Percentiles rank a stretch among this genome's conserved stretches.
phyloP scores from a whole-genome alignment of 2,329 filamentous ascomycete genomes.

The Metarhizium sp. region DNA sequence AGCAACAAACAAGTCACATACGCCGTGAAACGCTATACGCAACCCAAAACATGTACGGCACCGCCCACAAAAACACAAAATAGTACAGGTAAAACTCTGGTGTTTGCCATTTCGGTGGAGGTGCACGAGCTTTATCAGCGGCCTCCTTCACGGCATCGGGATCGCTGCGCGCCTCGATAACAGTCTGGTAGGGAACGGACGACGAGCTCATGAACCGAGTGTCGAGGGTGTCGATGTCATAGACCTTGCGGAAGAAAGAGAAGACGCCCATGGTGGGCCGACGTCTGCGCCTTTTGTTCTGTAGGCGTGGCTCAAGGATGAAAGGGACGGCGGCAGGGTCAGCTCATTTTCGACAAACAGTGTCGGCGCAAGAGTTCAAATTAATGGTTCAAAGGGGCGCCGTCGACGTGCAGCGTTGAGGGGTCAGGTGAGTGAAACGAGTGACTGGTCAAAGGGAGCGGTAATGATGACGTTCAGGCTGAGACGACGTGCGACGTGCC shows the following conservation, averaged over 20 bases:
- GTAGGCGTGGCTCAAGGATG: neutral
- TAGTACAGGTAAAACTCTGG: constrained; percentile 81
- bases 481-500: too few species aligned
- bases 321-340: neutral
- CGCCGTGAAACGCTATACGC: constrained; percentile 77
- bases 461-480: too few species aligned
- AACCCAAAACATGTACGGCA: constrained; percentile 89
- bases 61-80: constrained; percentile 50
- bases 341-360: neutral
- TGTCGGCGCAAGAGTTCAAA: too few species aligned
- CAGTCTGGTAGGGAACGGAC: constrained; percentile 53
- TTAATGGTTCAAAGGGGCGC: too few species aligned
- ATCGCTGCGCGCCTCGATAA: constrained; percentile 41
- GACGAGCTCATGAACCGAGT: constrained; percentile 60
- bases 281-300: neutral
- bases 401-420: neutral
- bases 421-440: too few species aligned
- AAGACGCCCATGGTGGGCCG: constrained; percentile 30
- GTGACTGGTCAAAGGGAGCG: too few species aligned
- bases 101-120: constrained; percentile 73
- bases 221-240: constrained; percentile 54
- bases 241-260: constrained; percentile 42
- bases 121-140: constrained; percentile 30
- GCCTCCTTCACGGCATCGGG: constrained; percentile 22
- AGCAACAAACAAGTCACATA: constrained; percentile 28